These are phyloP conservation scores for Terfezia boudieri DNA, from an alignment of 495 filamentous ascomycete genomes.

Conservation along the genomic window DNA sequence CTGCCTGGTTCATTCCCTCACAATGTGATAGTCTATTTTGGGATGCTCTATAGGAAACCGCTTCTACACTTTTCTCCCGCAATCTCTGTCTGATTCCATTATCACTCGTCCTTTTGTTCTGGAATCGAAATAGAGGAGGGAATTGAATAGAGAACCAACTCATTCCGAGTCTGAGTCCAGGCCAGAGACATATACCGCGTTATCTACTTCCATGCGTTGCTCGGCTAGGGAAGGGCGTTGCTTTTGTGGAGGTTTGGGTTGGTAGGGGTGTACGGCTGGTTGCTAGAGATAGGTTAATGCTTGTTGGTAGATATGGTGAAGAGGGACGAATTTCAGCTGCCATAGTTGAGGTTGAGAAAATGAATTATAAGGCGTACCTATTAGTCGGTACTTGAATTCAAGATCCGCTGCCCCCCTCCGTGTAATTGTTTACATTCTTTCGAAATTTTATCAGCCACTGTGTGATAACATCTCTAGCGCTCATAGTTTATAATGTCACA, in stretches of 20 bases:
- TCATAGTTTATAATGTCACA: no score
- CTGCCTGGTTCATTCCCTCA: no score
- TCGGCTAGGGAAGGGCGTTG: constrained; percentile 8
- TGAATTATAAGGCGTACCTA: no score
- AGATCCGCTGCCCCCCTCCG: no score
- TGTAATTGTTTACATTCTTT: no score
- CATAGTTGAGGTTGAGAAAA: constrained; percentile 61
- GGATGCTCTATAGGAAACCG: neutral
- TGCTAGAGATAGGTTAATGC: no score
- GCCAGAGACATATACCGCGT: constrained; percentile 78
- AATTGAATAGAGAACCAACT: constrained; percentile 62
- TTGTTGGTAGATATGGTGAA: constrained; percentile 5
- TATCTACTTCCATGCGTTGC: constrained; percentile 64
- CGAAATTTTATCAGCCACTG: no score
- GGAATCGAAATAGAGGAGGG: constrained; percentile 56
- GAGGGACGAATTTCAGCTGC: neutral
- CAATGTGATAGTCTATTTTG: no score
- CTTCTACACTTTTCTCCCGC: constrained; percentile 26
- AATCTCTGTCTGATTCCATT: constrained; percentile 54
- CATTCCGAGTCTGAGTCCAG: constrained; percentile 67
- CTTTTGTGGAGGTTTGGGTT: constrained; percentile 1
- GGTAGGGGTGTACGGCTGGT: constrained; percentile 4
- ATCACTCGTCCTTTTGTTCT: constrained; percentile 61
- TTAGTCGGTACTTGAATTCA: no score
- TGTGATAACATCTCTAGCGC: no score